These are phyloP conservation scores for Clohesyomyces aquaticus DNA, from an alignment of 495 filamentous ascomycete species.

Conservation along the genomic window DNA sequence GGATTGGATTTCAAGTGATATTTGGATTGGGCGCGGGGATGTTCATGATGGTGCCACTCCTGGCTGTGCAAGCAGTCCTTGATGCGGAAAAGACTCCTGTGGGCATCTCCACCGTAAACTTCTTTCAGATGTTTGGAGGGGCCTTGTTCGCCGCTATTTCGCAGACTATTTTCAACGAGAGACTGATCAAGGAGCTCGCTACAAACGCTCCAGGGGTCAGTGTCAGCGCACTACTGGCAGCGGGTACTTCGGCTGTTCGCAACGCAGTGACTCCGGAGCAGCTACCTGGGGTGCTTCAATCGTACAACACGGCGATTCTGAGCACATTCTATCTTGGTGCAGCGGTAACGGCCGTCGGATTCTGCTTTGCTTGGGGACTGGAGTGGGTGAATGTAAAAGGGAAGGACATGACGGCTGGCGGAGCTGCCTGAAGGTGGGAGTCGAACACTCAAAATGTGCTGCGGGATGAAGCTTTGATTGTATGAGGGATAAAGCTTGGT, in stretches of 20 bases:
- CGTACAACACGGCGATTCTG: slow-evolving; percentile 28
- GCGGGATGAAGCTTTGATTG: too few relatives aligned
- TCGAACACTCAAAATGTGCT: too few relatives aligned
- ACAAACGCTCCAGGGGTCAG: slow-evolving; percentile 51
- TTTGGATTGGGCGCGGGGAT: slow-evolving; percentile 35
- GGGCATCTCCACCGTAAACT: slow-evolving; percentile 42
- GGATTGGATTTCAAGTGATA: slow-evolving; percentile 40
- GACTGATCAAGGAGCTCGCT: slow-evolving; percentile 29
- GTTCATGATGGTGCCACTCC: slow-evolving; percentile 26
- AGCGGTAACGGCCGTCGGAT: slow-evolving; percentile 9
- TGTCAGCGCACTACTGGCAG: slow-evolving; percentile 49
- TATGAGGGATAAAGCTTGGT: too few relatives aligned
- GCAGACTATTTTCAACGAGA: slow-evolving; percentile 47
- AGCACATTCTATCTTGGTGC: slow-evolving; percentile 25
- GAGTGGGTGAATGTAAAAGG: slow-evolving; percentile 33
- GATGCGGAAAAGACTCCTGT: slow-evolving; percentile 26
- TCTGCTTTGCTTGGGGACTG: slow-evolving; percentile 19
- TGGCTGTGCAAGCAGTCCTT: slow-evolving; percentile 35
- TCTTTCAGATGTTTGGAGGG: slow-evolving; percentile 44
- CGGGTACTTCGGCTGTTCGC: slow-evolving; percentile 58
- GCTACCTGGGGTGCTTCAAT: slow-evolving; percentile 54
- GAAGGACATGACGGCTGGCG: slow-evolving; percentile 22
- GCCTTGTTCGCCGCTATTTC: slow-evolving; percentile 43
- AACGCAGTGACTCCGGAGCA: slow-evolving; percentile 51
- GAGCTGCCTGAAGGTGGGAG: background rate